Evolutionary conservation across 2,329 filamentous ascomycete genomes (phyloP).

Genomic region (Beauveria sp.): DNA sequence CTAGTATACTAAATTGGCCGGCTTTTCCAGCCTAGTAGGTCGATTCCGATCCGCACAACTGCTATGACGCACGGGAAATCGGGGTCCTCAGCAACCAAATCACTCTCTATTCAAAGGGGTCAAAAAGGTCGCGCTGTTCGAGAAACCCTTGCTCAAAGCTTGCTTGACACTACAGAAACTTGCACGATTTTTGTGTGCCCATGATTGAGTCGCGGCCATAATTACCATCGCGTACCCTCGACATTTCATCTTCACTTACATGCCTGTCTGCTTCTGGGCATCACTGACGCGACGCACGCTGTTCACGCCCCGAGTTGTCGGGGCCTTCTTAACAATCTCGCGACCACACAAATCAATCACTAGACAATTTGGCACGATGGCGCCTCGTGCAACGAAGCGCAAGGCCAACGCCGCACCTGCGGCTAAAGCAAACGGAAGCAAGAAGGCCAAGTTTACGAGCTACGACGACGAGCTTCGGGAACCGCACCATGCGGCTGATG

Average conservation of each 20-base stretch:
- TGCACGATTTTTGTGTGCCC: neutral
- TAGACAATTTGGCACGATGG: constrained; percentile 17
- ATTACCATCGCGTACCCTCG: neutral
- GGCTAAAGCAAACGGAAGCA: constrained; percentile 18
- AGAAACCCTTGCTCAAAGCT: neutral
- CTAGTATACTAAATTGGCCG: no score
- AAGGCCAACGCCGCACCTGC: constrained; percentile 21
- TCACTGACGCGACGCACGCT: neutral
- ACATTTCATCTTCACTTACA: neutral
- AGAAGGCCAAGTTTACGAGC: constrained; percentile 27
- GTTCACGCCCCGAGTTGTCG: neutral
- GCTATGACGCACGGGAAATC: constrained; percentile 11
- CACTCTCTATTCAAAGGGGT: neutral
- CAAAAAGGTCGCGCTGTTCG: neutral
- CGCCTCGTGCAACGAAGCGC: constrained; percentile 16
- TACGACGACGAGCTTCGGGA: constrained; percentile 29
- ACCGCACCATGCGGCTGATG: constrained; percentile 39
- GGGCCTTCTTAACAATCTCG: neutral
- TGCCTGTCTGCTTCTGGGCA: neutral
- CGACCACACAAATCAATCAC: neutral
- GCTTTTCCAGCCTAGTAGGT: neutral
- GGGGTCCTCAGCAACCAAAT: neutral
- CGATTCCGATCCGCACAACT: constrained; percentile 1
- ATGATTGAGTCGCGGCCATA: neutral
- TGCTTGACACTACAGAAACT: neutral